These are phyloP conservation scores for Polysphondylium violaceum DNA, from an alignment of 78 protist species.

Conservation along the genomic window DNA sequence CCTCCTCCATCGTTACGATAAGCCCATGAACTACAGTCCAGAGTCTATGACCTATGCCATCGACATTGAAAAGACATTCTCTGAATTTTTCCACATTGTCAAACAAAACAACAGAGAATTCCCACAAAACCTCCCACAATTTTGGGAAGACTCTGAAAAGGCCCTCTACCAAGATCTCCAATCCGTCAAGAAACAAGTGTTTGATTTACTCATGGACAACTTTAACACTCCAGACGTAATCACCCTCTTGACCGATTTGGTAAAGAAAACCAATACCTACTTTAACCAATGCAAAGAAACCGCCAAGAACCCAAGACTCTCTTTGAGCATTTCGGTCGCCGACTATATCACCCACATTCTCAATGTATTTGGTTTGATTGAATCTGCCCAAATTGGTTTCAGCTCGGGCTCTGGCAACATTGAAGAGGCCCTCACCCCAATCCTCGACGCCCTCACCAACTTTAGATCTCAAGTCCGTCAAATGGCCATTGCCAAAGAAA, in stretches of 20 bases:
- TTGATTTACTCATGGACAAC: constrained; percentile 89
- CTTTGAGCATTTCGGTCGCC: constrained; percentile 44
- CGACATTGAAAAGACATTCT: constrained; percentile 82
- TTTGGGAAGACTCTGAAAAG: constrained; percentile 51
- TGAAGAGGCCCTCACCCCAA: constrained; percentile 58
- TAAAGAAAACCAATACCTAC: constrained; percentile 76
- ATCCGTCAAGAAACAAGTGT: constrained; percentile 49
- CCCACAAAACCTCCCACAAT: constrained; percentile 27
- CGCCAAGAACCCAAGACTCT: constrained; percentile 42
- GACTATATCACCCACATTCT: constrained; percentile 75
- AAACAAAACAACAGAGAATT: constrained; percentile 45
- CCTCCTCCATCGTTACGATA: constrained; percentile 86
- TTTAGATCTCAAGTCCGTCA: constrained; percentile 70
- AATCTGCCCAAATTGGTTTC: constrained; percentile 41
- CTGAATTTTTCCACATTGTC: constrained; percentile 94
- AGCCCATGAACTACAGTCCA: constrained; percentile 86
- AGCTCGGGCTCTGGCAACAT: constrained; percentile 19
- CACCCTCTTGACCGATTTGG: constrained; percentile 34
- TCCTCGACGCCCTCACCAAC: constrained; percentile 55
- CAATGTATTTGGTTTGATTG: constrained; percentile 67
- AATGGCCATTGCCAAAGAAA: constrained; percentile 43
- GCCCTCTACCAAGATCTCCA: constrained; percentile 28
- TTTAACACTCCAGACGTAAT: constrained; percentile 94
- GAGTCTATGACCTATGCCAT: constrained; percentile 87
- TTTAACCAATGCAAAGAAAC: not conserved